phyloP scores from a whole-genome alignment of 1,139 yeast species.

The Diutina mesorugosa region DNA sequence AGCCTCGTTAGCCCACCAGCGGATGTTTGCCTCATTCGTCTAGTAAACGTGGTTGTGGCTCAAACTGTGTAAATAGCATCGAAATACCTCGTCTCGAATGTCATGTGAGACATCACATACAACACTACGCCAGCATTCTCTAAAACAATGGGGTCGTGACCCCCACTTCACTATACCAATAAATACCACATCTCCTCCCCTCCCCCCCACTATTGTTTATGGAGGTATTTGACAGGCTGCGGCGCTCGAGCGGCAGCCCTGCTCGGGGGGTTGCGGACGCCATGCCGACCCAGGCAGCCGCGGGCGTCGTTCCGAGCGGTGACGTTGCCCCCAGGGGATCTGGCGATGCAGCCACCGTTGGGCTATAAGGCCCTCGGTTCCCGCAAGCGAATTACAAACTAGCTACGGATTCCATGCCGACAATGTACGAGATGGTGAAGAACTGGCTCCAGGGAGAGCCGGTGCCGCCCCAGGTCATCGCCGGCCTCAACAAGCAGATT shows the following conservation, averaged over 20 bases:
- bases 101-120: too few relatives aligned
- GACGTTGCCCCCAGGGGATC: background rate
- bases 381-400: background rate
- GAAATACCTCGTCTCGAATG: too few relatives aligned
- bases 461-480: slow-evolving; percentile 9
- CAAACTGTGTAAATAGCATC: background rate
- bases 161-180: too few relatives aligned
- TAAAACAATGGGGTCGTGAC: too few relatives aligned
- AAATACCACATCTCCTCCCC: background rate
- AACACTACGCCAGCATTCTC: too few relatives aligned
- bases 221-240: background rate
- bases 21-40: background rate
- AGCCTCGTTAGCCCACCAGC: background rate
- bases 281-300: background rate
- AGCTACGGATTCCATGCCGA: background rate
- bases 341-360: background rate
- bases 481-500: slow-evolving; percentile 11
- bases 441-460: slow-evolving; percentile 3
- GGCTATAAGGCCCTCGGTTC: background rate
- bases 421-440: background rate
- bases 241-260: background rate
- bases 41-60: background rate
- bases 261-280: background rate
- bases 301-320: background rate
- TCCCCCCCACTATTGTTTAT: background rate